phyloP scores from a whole-genome alignment of 495 filamentous ascomycete genomes.

The Aspergillus sclerotiicarbonarius region DNA sequence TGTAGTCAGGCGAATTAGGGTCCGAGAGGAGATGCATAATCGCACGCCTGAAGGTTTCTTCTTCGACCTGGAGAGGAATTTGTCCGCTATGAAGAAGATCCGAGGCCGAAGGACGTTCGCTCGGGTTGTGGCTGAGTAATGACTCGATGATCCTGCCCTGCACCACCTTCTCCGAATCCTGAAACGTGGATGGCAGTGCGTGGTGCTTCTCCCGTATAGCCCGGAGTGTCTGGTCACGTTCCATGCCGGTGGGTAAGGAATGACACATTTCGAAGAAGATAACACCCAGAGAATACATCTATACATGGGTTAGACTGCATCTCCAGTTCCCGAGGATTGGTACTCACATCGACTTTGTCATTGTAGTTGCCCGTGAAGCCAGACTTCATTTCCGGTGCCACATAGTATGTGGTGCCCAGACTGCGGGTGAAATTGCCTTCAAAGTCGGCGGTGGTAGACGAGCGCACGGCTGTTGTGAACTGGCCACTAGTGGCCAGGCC shows the following conservation, averaged over 20 bases:
- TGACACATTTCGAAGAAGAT: conserved; percentile 99
- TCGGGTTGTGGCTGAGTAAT: conserved; percentile 75
- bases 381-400: conserved; percentile 86
- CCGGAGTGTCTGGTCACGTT: conserved; percentile 73
- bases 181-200: conserved; percentile 70
- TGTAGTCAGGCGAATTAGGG: conserved; percentile 81
- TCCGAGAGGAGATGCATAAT: conserved; percentile 74
- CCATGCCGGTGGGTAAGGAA: conserved; percentile 78
- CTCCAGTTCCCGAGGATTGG: background rate
- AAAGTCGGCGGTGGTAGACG: conserved; percentile 43
- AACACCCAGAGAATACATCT: conserved; percentile 96
- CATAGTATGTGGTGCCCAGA: conserved; percentile 92
- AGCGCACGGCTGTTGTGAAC: conserved; percentile 53
- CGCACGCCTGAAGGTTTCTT: conserved; percentile 80
- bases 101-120: conserved; percentile 75
- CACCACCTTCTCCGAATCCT: conserved; percentile 67
- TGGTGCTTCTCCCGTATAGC: conserved; percentile 66
- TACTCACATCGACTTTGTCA: conserved; percentile 84
- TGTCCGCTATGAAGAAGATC: conserved; percentile 86
- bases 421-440: conserved; percentile 72
- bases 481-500: conserved; percentile 89
- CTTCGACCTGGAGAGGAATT: conserved; percentile 86
- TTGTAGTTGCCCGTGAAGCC: conserved; percentile 71
- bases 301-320: background rate
- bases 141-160: conserved; percentile 76